Evolutionary conservation across 2,329 filamentous ascomycete genomes (phyloP).

Genomic region (Ceratocystis variospora): DNA sequence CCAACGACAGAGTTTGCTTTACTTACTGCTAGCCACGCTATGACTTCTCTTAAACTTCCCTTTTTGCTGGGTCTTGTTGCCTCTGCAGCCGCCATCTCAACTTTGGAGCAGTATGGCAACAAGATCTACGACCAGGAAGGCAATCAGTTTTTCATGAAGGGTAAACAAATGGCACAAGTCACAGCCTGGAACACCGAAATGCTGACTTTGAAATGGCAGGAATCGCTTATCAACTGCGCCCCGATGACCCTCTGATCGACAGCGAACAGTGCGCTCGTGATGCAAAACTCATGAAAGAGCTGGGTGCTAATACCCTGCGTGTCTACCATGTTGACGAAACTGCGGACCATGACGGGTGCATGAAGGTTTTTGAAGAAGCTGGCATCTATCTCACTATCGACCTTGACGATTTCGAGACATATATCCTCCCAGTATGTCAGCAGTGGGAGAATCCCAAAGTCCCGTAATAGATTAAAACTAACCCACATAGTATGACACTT

Average conservation of each 20-base stretch:
- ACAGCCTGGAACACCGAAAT: conserved; percentile 8
- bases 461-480: neutral
- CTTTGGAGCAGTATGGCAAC: conserved; percentile 48
- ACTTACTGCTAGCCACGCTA: neutral
- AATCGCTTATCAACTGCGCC: conserved; percentile 51
- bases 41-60: neutral
- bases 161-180: conserved; percentile 32
- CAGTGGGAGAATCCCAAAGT: neutral
- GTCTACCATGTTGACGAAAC: conserved; percentile 73
- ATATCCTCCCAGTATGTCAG: conserved; percentile 46
- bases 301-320: conserved; percentile 73
- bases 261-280: conserved; percentile 64
- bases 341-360: conserved; percentile 62
- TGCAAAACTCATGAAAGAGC: conserved; percentile 59
- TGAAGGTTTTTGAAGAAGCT: conserved; percentile 63
- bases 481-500: conserved; percentile 37
- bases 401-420: conserved; percentile 59
- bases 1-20: neutral
- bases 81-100: conserved; percentile 31
- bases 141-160: conserved; percentile 73
- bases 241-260: conserved; percentile 60
- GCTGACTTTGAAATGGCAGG: conserved; percentile 33
- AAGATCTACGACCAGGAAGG: conserved; percentile 79
- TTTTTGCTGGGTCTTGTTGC: conserved; percentile 22
- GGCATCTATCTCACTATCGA: conserved; percentile 79